Evolutionary conservation across 2,329 filamentous ascomycete genomes (phyloP), one percentile per base, ranked within the genome.

Genomic region (Cladophialophora exuberans): DNA sequence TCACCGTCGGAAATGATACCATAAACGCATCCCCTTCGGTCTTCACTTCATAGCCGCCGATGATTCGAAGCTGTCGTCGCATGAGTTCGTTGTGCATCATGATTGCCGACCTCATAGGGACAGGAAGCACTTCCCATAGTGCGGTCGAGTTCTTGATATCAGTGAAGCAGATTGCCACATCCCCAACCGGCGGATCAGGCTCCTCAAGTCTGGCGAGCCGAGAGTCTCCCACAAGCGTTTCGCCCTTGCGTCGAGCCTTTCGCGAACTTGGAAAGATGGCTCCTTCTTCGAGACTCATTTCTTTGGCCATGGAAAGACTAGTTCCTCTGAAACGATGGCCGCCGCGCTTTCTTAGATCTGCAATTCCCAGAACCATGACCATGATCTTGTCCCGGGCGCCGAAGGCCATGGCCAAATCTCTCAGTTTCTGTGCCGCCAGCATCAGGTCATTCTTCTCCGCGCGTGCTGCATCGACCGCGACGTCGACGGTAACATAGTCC

Each of bases 1-100:
- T 97, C 2, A 94, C 91, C 0, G 94, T 97, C 1, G 92, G 90
- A 73, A 99, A 99, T 7, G 93, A 96, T 26, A 99, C 94, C 92
- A 99, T 97, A 68, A 99, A 99, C 6, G 94, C 94, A 73, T 99
- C 94, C 64, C 94, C 94, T 89, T 99, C 94, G 15, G 94, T 99
- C 80, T 99, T 99, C 72, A 99, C 94, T 74, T 99, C 94, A 68
- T 97, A 99, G 1, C 94, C 94, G 67, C 94, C 94, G 65, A 97
- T 95, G 60, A 92, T 87, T 46, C 94, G 86, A 64, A 99, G 78
- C 69, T 97, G 93, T 52, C 94, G 84, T 63, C 94, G 88, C 87
- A 99, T 96, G 41, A 97, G 84, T 66, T 96, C 91, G 71, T 99
- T 99, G 79, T 99, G 94, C 64, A 96, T 86, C 72, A 93, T 95